These are phyloP conservation scores for Lathyrus sativus DNA, from an alignment of 306 rosid genomes.

Conservation along the genomic window DNA sequence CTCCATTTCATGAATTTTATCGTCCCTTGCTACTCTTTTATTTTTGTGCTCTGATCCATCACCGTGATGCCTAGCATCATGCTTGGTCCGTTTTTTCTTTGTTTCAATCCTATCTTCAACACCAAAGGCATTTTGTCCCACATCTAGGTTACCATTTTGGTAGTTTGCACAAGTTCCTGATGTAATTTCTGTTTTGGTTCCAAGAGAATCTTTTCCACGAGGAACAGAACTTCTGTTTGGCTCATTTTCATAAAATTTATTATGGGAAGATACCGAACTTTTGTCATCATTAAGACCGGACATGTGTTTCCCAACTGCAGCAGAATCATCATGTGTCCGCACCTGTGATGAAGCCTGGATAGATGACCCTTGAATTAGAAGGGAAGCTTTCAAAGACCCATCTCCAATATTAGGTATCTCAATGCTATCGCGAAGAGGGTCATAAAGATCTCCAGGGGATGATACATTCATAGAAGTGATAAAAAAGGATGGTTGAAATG, in stretches of 20 bases:
- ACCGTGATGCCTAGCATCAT: slow-evolving; percentile 48
- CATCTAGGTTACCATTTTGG: slow-evolving; percentile 48
- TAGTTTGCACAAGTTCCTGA: slow-evolving; percentile 53
- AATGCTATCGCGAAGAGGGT: slow-evolving; percentile 69
- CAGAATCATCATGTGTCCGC: slow-evolving; percentile 47
- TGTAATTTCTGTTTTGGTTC: slow-evolving; percentile 61
- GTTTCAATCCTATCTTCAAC: slow-evolving; percentile 41
- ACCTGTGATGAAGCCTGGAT: slow-evolving; percentile 44
- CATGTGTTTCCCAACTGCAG: slow-evolving; percentile 51
- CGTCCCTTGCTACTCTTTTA: slow-evolving; percentile 52
- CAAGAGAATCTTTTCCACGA: slow-evolving; percentile 51
- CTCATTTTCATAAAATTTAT: slow-evolving; percentile 54
- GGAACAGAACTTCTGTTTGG: slow-evolving; percentile 44
- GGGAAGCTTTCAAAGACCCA: slow-evolving; percentile 59
- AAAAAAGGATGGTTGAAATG: slow-evolving; percentile 81
- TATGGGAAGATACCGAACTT: slow-evolving; percentile 80
- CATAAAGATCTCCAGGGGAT: slow-evolving; percentile 61
- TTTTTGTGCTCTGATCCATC: slow-evolving; percentile 50
- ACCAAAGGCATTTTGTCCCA: slow-evolving; percentile 43
- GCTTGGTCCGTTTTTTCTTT: slow-evolving; percentile 35
- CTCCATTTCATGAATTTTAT: slow-evolving; percentile 50
- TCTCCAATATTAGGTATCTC: slow-evolving; percentile 76
- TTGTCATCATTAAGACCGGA: slow-evolving; percentile 60
- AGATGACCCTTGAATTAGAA: slow-evolving; percentile 52
- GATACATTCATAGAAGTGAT: slow-evolving; percentile 58